Conservation (phyloP, 2,329 filamentous ascomycete species). For the Neurospora sp. region DNA sequence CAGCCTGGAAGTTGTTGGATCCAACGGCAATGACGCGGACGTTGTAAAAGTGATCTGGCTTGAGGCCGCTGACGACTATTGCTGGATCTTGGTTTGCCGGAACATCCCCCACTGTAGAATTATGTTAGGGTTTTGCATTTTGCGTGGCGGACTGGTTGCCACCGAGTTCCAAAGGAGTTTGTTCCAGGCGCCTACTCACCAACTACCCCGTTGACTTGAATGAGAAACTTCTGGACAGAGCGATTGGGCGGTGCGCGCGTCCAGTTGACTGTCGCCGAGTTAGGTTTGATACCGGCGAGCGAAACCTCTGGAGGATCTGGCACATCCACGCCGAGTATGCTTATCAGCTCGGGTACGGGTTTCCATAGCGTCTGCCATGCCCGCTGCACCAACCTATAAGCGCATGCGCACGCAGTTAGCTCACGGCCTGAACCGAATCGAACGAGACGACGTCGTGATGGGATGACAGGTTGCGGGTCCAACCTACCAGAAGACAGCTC, state of each 20-base stretch:
- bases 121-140: slow-evolving; percentile 15
- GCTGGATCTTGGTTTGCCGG: slow-evolving; percentile 66
- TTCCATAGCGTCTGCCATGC: slow-evolving; percentile 84
- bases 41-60: slow-evolving; percentile 83
- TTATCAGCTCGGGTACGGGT: slow-evolving; percentile 81
- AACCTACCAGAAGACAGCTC: slow-evolving; percentile 44
- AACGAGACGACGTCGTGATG: background rate
- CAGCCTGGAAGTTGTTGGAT: slow-evolving; percentile 82
- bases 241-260: slow-evolving; percentile 57
- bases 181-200: slow-evolving; percentile 41
- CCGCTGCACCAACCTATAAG: slow-evolving; percentile 65
- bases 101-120: slow-evolving; percentile 65
- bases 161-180: background rate
- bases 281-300: slow-evolving; percentile 76
- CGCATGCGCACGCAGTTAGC: slow-evolving; percentile 1
- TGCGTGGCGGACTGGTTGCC: background rate
- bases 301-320: slow-evolving; percentile 83
- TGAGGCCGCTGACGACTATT: slow-evolving; percentile 82
- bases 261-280: slow-evolving; percentile 87
- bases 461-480: background rate
- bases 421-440: background rate
- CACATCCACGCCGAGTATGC: slow-evolving; percentile 86
- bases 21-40: slow-evolving; percentile 88
- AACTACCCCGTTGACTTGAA: slow-evolving; percentile 88
- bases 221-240: slow-evolving; percentile 74